phyloP scores from a whole-genome alignment of 179 eudicot species.

The Gypsophila paniculata region DNA sequence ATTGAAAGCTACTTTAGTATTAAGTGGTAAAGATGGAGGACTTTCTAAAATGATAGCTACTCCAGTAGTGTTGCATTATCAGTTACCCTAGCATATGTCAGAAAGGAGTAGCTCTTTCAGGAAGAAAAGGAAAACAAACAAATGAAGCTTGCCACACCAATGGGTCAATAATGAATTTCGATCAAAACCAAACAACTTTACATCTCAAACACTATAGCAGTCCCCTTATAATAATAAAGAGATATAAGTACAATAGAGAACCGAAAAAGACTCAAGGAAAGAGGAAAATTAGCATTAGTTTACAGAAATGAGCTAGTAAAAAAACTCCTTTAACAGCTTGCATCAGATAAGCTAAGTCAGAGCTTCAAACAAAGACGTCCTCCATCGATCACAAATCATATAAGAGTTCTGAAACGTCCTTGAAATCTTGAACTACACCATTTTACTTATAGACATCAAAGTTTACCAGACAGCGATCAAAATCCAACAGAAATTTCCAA shows the following conservation, averaged over 20 bases:
- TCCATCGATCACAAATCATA: neutral
- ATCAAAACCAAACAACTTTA: neutral
- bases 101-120: neutral
- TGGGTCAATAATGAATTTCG: neutral
- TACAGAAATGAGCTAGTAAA: neutral
- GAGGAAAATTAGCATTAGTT: neutral
- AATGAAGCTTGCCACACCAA: neutral
- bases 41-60: slow-evolving; percentile 7
- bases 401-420: neutral
- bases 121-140: neutral
- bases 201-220: slow-evolving; percentile 12
- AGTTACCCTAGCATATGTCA: neutral
- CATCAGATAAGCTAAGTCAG: neutral
- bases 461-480: no score
- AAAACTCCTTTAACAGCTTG: neutral
- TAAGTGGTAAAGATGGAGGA: neutral
- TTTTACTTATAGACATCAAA: neutral
- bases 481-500: neutral
- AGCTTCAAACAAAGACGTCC: slow-evolving; percentile 2
- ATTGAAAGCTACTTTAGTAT: neutral
- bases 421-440: neutral
- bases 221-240: neutral
- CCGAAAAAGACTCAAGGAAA: neutral
- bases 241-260: neutral
- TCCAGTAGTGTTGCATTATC: neutral